Conservation (phyloP, 176 grass and related monocot genomes). For the Triticum turgidum region DNA sequence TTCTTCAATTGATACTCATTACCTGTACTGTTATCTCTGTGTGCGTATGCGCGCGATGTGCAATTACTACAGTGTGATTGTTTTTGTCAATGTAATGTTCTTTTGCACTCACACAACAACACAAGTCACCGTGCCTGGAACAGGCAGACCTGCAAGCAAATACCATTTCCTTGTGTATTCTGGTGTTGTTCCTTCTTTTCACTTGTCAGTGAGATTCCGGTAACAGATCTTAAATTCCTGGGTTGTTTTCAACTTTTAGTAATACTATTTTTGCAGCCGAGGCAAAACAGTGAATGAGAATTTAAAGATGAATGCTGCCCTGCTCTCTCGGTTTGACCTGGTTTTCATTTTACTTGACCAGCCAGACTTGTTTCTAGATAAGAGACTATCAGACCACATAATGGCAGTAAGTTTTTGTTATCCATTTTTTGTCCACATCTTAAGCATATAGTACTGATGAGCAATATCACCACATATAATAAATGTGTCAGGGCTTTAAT, state of each 20-base stretch:
- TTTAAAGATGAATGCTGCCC: slow-evolving; percentile 81
- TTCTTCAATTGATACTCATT: slow-evolving; percentile 9
- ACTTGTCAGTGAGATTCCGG: neutral
- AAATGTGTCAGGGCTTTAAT: neutral
- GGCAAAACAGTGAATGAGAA: slow-evolving; percentile 94
- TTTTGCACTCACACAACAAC: neutral
- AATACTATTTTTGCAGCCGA: slow-evolving; percentile 52
- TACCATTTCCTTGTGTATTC: slow-evolving; percentile 3
- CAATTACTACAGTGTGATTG: neutral
- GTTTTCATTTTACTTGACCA: slow-evolving; percentile 93
- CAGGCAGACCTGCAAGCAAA: neutral
- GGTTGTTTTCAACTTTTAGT: neutral
- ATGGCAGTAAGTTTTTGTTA: slow-evolving; percentile 61
- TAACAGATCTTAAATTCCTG: neutral
- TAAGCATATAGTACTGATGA: neutral
- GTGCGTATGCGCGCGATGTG: neutral
- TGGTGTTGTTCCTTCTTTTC: neutral
- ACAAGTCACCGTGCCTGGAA: neutral
- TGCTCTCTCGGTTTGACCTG: slow-evolving; percentile 92
- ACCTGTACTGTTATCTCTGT: neutral
- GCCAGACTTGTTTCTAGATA: slow-evolving; percentile 78
- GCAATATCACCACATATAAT: neutral
- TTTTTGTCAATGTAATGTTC: neutral
- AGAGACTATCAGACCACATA: slow-evolving; percentile 84
- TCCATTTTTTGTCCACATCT: neutral